A percentile compares a stretch with the other conserved stretches of the same genome.
These are phyloP conservation scores for Knufia fluminis DNA, from an alignment of 2,329 filamentous ascomycete genomes.

Conservation along the genomic window DNA sequence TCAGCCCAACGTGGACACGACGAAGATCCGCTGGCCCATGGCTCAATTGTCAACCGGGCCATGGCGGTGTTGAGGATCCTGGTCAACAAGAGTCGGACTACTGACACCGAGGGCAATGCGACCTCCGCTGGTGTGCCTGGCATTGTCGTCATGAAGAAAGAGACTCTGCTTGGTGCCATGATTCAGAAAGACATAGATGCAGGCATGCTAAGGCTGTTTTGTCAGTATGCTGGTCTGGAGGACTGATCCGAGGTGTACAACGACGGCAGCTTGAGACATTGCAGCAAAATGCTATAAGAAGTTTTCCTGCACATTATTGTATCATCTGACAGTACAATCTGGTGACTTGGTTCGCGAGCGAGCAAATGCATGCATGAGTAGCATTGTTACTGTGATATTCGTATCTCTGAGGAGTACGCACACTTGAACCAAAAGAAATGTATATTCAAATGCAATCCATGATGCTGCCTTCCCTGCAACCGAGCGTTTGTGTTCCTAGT, in stretches of 20 bases:
- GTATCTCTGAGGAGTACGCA: too few species aligned
- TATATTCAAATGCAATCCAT: too few species aligned
- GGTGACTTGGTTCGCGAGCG: too few species aligned
- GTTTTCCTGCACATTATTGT: too few species aligned
- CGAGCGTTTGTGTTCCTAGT: too few species aligned
- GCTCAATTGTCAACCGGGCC: conserved; percentile 55
- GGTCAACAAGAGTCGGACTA: conserved; percentile 53
- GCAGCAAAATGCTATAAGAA: background rate
- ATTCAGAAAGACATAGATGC: conserved; percentile 57
- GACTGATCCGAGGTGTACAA: conserved; percentile 18
- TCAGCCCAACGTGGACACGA: conserved; percentile 30
- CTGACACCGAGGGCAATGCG: conserved; percentile 45
- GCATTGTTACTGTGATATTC: too few species aligned
- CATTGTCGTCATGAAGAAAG: conserved; percentile 55
- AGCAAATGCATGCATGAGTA: too few species aligned
- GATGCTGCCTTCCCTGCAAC: too few species aligned
- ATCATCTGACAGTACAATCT: too few species aligned
- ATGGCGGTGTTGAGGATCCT: conserved; percentile 59
- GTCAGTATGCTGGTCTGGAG: conserved; percentile 52
- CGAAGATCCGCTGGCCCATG: conserved; percentile 33
- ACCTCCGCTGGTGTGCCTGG: conserved; percentile 45
- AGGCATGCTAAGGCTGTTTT: conserved; percentile 56
- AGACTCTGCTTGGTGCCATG: conserved; percentile 58
- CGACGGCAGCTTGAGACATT: background rate
- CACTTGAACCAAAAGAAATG: too few species aligned